Evolutionary conservation across 1,284 basidiomycete genomes (phyloP).

Genomic region (Paramarasmius palmivorus): DNA sequence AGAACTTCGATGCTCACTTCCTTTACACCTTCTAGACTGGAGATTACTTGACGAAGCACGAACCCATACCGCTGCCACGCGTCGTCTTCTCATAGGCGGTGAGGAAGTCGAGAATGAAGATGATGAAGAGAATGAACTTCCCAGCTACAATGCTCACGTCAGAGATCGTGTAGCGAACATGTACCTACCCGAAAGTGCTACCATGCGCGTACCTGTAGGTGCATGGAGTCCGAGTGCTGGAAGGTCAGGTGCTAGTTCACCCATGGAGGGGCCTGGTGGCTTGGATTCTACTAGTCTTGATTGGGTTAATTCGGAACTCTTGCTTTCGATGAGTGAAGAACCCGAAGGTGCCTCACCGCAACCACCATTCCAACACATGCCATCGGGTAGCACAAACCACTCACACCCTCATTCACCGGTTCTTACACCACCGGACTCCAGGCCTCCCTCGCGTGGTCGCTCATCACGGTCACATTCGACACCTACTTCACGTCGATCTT

Average conservation of each 20-base stretch:
- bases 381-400: neutral
- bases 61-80: slow-evolving; percentile 67
- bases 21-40: slow-evolving; percentile 78
- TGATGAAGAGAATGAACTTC: slow-evolving; percentile 73
- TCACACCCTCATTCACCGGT: slow-evolving; percentile 13
- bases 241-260: slow-evolving; percentile 20
- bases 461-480: slow-evolving; percentile 33
- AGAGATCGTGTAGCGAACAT: slow-evolving; percentile 87
- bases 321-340: slow-evolving; percentile 58
- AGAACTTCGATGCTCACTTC: slow-evolving; percentile 88
- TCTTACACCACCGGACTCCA: slow-evolving; percentile 30
- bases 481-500: slow-evolving; percentile 44
- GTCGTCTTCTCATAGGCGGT: slow-evolving; percentile 53
- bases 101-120: slow-evolving; percentile 38
- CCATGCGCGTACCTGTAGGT: slow-evolving; percentile 61
- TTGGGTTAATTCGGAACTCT: slow-evolving; percentile 81
- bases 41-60: slow-evolving; percentile 76
- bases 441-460: slow-evolving; percentile 30
- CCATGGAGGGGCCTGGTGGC: slow-evolving; percentile 23
- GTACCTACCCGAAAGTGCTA: slow-evolving; percentile 62
- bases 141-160: slow-evolving; percentile 85
- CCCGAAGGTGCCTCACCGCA: slow-evolving; percentile 22
- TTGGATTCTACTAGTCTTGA: slow-evolving; percentile 44
- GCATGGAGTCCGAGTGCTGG: slow-evolving; percentile 53
- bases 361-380: slow-evolving; percentile 16